Percentiles rank a stretch among this genome's conserved stretches.
phyloP scores from a whole-genome alignment of 176 grass and related monocot species.

The Microstegium vimineum region DNA sequence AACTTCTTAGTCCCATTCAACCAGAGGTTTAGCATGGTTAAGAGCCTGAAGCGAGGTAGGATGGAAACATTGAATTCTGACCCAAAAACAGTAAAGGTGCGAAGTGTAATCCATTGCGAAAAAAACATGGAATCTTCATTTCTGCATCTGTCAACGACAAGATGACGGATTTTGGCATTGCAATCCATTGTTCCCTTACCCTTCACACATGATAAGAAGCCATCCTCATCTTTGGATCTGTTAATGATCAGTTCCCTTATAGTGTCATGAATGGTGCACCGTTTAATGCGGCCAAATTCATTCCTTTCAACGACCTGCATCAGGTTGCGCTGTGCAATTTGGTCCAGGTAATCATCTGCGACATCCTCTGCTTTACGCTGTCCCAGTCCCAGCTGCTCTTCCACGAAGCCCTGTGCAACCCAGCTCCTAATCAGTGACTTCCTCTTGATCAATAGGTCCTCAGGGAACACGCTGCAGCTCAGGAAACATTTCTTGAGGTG shows the following conservation, averaged over 20 bases:
- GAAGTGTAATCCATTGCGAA: background rate
- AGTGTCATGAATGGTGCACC: background rate
- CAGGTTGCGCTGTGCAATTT: background rate
- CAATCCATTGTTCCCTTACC: background rate
- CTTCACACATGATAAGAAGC: background rate
- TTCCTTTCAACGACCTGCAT: background rate
- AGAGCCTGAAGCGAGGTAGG: background rate
- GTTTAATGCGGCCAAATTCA: background rate
- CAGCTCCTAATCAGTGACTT: slow-evolving; percentile 8
- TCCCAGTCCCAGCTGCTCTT: background rate
- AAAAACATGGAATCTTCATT: background rate
- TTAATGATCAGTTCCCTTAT: background rate
- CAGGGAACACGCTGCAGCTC: slow-evolving; percentile 17
- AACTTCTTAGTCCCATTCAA: background rate
- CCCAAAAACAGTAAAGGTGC: background rate
- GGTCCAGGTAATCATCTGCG: background rate
- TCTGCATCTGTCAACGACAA: background rate
- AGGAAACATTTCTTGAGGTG: slow-evolving; percentile 33
- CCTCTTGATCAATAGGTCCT: background rate
- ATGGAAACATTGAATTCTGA: background rate
- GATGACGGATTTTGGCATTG: background rate
- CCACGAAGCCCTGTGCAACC: slow-evolving; percentile 21
- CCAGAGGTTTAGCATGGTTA: slow-evolving; percentile 23
- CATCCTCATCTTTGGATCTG: background rate
- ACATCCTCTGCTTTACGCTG: background rate